A percentile compares a stretch with the other conserved stretches of the same genome.
Evolutionary conservation across 2,329 filamentous ascomycete genomes (phyloP).

Genomic region (Trichoderma afroharzianum): DNA sequence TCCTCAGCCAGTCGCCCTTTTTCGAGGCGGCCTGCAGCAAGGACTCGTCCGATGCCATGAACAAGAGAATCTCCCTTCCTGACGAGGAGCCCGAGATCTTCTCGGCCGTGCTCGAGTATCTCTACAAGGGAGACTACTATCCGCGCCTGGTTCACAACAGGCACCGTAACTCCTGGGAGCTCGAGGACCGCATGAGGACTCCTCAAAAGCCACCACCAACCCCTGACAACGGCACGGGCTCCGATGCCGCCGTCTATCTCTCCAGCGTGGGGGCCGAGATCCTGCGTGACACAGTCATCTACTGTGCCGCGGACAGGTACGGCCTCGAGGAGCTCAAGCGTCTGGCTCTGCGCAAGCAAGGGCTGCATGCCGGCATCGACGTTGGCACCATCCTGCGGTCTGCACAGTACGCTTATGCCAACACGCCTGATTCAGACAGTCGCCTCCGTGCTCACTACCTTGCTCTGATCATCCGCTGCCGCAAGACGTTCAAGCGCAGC

Average conservation of each 20-base stretch:
- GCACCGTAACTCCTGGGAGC: conserved; percentile 81
- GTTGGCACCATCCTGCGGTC: conserved; percentile 87
- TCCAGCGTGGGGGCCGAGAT: conserved; percentile 70
- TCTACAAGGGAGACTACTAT: conserved; percentile 96
- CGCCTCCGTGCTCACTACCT: conserved; percentile 94
- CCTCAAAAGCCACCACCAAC: conserved; percentile 49
- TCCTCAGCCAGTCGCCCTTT: conserved; percentile 80
- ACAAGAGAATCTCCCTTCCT: conserved; percentile 70
- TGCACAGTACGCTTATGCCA: conserved; percentile 90
- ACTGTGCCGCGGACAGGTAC: conserved; percentile 88
- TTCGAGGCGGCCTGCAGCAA: conserved; percentile 70
- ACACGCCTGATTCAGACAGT: conserved; percentile 91
- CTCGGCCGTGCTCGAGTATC: conserved; percentile 89
- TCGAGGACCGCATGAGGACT: conserved; percentile 61
- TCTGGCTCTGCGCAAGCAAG: conserved; percentile 90
- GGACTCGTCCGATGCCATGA: conserved; percentile 70
- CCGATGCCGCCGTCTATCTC: conserved; percentile 63
- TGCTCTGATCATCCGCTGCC: conserved; percentile 93
- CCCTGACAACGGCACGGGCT: conserved; percentile 45
- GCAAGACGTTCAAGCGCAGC: conserved; percentile 96
- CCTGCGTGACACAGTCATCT: conserved; percentile 89
- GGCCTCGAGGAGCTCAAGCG: conserved; percentile 89
- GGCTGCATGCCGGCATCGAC: conserved; percentile 87
- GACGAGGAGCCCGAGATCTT: conserved; percentile 87
- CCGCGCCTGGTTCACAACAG: conserved; percentile 85